Conservation (phyloP, 257 asterid species). For the Scutellaria baicalensis region DNA sequence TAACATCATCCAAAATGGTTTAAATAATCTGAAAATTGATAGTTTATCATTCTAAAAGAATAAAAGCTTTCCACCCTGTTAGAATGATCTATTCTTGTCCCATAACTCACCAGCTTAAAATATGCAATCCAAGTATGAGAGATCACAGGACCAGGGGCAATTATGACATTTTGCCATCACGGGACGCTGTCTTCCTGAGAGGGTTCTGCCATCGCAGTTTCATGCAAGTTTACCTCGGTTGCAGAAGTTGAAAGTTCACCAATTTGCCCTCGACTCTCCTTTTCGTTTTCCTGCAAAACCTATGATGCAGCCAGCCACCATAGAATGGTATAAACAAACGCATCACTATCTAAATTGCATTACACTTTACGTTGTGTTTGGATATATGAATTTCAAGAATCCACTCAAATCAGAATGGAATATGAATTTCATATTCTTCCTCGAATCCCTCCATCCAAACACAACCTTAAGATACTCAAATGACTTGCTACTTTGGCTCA, state of each 20-base stretch:
- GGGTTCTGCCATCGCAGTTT: slow-evolving; percentile 1
- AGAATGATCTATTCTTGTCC: background rate
- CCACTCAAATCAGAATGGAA: too few species aligned
- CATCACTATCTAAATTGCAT: background rate
- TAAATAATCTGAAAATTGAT: too few species aligned
- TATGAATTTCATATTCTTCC: too few species aligned
- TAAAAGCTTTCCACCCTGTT: background rate
- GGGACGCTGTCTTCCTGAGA: slow-evolving; percentile 3
- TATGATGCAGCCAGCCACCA: slow-evolving; percentile 4
- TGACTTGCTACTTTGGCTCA: background rate
- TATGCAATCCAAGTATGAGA: background rate
- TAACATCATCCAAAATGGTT: too few species aligned
- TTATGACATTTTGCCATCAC: background rate
- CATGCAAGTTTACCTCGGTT: slow-evolving; percentile 16
- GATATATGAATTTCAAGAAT: too few species aligned
- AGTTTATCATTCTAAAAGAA: too few species aligned
- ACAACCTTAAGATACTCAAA: too few species aligned
- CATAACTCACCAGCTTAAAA: too few species aligned
- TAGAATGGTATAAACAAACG: background rate
- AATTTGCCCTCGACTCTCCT: slow-evolving; percentile 24
- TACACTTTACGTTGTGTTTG: too few species aligned
- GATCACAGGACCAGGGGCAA: background rate
- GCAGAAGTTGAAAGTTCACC: slow-evolving; percentile 15
- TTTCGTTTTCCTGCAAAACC: slow-evolving; percentile 61
- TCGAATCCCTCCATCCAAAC: too few species aligned